Percentiles rank a stretch among this genome's conserved stretches.
Conservation (phyloP, 768 basidiomycete genomes). For the Punctularia strigosozonata region DNA sequence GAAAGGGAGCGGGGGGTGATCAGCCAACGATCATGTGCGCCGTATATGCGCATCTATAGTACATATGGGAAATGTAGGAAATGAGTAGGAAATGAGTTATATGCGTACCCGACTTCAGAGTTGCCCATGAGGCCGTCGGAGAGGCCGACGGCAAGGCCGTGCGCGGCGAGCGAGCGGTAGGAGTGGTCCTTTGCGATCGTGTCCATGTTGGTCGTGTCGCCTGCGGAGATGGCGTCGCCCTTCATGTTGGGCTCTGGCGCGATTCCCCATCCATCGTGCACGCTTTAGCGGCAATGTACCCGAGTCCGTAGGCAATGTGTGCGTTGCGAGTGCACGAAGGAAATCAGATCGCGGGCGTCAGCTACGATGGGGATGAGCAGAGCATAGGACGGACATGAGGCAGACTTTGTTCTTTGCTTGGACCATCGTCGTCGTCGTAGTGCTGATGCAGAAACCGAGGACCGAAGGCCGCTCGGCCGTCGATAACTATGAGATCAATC, state of each 20-base stretch:
- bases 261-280: conserved; percentile 96
- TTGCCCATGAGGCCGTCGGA: conserved; percentile 96
- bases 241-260: conserved; percentile 54
- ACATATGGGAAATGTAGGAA: conserved; percentile 4
- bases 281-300: too few relatives aligned
- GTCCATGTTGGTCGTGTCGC: conserved; percentile 83
- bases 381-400: conserved; percentile 72
- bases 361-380: neutral
- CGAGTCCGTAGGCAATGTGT: too few relatives aligned
- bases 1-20: neutral
- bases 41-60: too few relatives aligned
- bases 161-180: conserved; percentile 64
- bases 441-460: too few relatives aligned
- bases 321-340: too few relatives aligned
- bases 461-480: too few relatives aligned
- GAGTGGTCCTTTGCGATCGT: conserved; percentile 67
- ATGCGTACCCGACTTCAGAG: conserved; percentile 85
- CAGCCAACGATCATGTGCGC: too few relatives aligned
- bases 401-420: conserved; percentile 82
- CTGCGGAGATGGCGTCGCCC: conserved; percentile 85
- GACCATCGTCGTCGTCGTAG: conserved; percentile 20
- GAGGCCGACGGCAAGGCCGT: conserved; percentile 86
- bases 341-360: neutral
- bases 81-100: neutral
- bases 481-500: too few relatives aligned